These are phyloP conservation scores for Amylostereum chailletii DNA, from an alignment of 1,284 basidiomycete genomes.

Conservation along the genomic window DNA sequence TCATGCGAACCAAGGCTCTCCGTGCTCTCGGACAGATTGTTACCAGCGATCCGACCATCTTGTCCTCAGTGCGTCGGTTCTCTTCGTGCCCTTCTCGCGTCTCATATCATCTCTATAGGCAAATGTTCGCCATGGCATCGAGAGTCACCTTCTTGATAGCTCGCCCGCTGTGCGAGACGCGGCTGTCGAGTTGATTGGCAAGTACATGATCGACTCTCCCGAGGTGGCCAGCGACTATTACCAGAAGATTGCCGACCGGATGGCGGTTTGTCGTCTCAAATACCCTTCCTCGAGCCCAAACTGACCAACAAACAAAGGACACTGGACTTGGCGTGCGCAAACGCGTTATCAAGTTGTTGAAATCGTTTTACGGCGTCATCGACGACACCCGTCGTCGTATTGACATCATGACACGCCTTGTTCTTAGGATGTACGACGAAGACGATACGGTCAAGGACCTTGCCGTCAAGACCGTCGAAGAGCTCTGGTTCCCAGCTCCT, in stretches of 20 bases:
- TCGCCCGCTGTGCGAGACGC: slow-evolving; percentile 94
- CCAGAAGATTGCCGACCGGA: slow-evolving; percentile 75
- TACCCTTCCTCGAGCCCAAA: slow-evolving; percentile 1
- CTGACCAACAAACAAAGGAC: slow-evolving; percentile 44
- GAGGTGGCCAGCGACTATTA: slow-evolving; percentile 84
- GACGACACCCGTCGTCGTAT: slow-evolving; percentile 52
- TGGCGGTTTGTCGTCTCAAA: slow-evolving; percentile 52
- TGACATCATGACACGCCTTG: slow-evolving; percentile 80
- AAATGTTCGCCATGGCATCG: slow-evolving; percentile 76
- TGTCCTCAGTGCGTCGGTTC: slow-evolving; percentile 51
- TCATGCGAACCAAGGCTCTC: slow-evolving; percentile 86
- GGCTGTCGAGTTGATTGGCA: slow-evolving; percentile 91
- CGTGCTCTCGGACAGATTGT: slow-evolving; percentile 81
- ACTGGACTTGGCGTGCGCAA: slow-evolving; percentile 90
- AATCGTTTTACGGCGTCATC: slow-evolving; percentile 68
- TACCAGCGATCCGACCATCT: slow-evolving; percentile 76
- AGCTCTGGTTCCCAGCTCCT: slow-evolving; percentile 73
- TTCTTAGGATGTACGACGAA: slow-evolving; percentile 82
- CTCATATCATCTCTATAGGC: slow-evolving; percentile 29
- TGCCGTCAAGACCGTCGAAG: slow-evolving; percentile 80
- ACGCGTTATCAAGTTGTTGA: slow-evolving; percentile 89
- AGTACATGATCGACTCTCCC: slow-evolving; percentile 85
- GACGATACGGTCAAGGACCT: slow-evolving; percentile 91
- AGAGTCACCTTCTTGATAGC: slow-evolving; percentile 81
- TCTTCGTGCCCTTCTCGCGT: neutral